Evolutionary conservation across 805 yeast genomes (phyloP), one percentile per base, ranked within the genome.

Genomic region (Yarrowia bubula): DNA sequence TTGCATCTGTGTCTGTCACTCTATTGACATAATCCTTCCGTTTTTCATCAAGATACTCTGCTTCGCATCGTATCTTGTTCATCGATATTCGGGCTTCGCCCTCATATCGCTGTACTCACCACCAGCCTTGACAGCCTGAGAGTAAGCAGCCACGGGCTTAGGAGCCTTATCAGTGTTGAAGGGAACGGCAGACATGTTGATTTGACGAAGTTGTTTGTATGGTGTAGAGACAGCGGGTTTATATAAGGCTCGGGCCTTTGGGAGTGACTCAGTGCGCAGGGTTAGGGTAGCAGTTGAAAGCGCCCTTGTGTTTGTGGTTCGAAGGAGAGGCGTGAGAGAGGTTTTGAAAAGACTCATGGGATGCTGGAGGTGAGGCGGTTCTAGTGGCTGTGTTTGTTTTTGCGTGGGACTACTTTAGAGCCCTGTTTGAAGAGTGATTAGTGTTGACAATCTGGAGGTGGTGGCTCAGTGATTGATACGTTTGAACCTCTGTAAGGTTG

Each of bases 81-180:
- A 22, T 22, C 5, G 28, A 22, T 22, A 22, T 22, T 39, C 43
- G 43, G 15, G 43, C 43, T 39, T 15, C 22, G 43, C 43, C 17
- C 46, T 18, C 46, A 8, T 10, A 13, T 31, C 17, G 51, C 22
- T 18, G 9, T 9, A 69, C 74, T 46, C 64, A 75, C 80, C 84
- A 76, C 90, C 90, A 71, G 86, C 96, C 79, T 89, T 92, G 76
- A 92, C 84, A 55, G 98, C 99, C 78, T 95, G 99, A 33, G 97
- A 90, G 78, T 93, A 93, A 13, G 97, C 86, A 42, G 97, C 98
- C 44, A 97, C 97, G 67, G 98, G 97, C 66, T 96, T 92, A 70
- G 99, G 98, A 41, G 98, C 97, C 61, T 70, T 68, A 15, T 70
- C 68, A 46, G 71, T 69, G 66, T 58, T 58, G 64, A 58, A 58